A percentile compares a stretch with the other conserved stretches of the same genome.
Evolutionary conservation across 83 land plant species (phyloP).

Genomic region (Picea abies): DNA sequence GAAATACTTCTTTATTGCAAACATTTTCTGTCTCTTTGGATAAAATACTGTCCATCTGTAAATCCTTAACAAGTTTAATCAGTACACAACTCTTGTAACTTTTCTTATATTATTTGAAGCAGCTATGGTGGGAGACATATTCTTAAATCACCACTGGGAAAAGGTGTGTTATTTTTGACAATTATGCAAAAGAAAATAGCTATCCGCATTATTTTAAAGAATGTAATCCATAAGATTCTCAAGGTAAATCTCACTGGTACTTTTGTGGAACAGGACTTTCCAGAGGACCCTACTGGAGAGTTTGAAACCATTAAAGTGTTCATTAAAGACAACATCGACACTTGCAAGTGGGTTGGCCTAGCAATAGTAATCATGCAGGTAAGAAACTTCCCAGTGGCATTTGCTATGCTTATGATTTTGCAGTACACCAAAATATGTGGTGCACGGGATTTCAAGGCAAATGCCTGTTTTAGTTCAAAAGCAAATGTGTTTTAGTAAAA

Average conservation of each 20-base stretch:
- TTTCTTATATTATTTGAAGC: conserved; percentile 49
- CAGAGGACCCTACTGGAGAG: conserved; percentile 61
- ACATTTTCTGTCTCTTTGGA: not conserved
- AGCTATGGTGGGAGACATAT: conserved; percentile 41
- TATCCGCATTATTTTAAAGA: not conserved
- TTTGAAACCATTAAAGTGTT: conserved; percentile 40
- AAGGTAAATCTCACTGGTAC: not conserved
- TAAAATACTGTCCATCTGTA: not conserved
- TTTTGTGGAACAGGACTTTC: conserved; percentile 44
- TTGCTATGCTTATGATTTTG: not conserved
- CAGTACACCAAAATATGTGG: not conserved
- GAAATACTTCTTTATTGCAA: not conserved
- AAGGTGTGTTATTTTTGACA: conserved; percentile 27
- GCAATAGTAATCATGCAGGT: conserved; percentile 49
- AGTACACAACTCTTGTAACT: conserved; percentile 44
- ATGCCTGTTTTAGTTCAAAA: no score
- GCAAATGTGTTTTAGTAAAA: not conserved
- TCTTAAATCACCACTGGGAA: conserved; percentile 56
- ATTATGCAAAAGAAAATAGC: not conserved
- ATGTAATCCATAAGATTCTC: not conserved
- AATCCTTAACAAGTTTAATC: not conserved
- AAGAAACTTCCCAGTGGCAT: conserved; percentile 7
- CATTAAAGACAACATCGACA: conserved; percentile 39
- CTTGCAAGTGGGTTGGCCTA: conserved; percentile 53
- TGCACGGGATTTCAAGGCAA: no score